These are phyloP conservation scores for Phtheirospermum japonicum DNA, from an alignment of 257 asterid species.

Conservation along the genomic window DNA sequence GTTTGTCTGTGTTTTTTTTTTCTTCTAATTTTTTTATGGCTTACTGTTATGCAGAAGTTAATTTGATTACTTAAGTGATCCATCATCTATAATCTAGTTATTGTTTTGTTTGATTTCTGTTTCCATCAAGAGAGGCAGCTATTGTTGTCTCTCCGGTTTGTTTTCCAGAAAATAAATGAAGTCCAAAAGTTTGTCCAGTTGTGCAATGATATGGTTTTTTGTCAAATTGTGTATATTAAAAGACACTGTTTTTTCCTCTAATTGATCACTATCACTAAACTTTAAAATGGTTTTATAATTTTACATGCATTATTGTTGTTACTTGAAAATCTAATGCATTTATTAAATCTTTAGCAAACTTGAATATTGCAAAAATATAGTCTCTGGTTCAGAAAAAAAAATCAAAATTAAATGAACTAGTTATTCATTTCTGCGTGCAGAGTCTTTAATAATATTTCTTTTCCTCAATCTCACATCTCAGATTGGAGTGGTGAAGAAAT, in stretches of 20 bases:
- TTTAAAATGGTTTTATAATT: no score
- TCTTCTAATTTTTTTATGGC: background rate
- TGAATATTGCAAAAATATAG: no score
- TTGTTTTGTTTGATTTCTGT: background rate
- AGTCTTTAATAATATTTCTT: background rate
- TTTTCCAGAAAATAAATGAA: background rate
- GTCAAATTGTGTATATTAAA: no score
- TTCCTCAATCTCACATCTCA: conserved; percentile 25
- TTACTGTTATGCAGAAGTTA: background rate
- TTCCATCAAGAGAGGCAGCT: background rate
- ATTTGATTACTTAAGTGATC: background rate
- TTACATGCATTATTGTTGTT: background rate
- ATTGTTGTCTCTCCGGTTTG: background rate
- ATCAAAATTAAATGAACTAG: background rate
- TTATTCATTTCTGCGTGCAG: background rate
- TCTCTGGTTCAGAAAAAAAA: no score
- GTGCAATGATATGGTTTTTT: no score
- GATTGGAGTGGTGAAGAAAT: conserved; percentile 82
- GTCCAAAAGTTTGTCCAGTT: background rate
- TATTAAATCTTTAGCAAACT: no score
- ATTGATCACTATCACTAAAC: no score
- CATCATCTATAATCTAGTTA: background rate
- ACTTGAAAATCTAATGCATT: no score
- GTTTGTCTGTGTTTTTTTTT: conserved; percentile 25
- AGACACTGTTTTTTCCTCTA: no score